phyloP scores from a whole-genome alignment of 2,329 filamentous ascomycete species.

The Phialophora expanda region DNA sequence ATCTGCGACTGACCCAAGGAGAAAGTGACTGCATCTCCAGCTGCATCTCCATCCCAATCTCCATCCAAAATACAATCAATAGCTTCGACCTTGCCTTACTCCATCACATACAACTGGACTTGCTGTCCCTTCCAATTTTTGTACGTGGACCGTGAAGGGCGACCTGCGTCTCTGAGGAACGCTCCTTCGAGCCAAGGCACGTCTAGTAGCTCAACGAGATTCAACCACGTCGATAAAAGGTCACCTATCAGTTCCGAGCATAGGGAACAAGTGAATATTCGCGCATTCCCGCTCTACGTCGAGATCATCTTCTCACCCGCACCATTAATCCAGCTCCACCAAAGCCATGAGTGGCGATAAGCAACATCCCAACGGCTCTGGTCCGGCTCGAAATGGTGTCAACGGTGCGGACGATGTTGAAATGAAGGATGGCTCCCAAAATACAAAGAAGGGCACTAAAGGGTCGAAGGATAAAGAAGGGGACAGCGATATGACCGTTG shows the following conservation, averaged over 20 bases:
- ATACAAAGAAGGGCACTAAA: constrained; percentile 61
- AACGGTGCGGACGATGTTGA: constrained; percentile 71
- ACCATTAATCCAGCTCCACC: constrained; percentile 3
- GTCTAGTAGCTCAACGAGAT: background rate
- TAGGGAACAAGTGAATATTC: background rate
- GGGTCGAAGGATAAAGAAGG: constrained; percentile 70
- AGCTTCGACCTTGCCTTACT: constrained; percentile 25
- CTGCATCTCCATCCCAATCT: constrained; percentile 17
- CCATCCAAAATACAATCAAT: constrained; percentile 13
- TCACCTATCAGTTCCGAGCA: background rate
- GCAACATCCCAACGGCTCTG: constrained; percentile 68
- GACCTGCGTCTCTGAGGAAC: background rate
- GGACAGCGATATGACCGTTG: constrained; percentile 79
- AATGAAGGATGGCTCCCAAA: constrained; percentile 68
- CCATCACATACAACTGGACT: constrained; percentile 18
- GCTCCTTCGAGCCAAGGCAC: background rate
- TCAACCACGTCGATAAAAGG: background rate
- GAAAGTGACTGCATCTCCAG: constrained; percentile 2
- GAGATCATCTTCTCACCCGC: background rate
- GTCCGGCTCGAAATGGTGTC: constrained; percentile 71
- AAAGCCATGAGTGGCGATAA: constrained; percentile 72
- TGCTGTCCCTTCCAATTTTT: constrained; percentile 8
- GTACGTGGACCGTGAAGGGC: background rate
- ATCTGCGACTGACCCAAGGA: constrained; percentile 6
- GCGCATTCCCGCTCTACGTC: background rate